Conservation (phyloP, 2,329 filamentous ascomycete genomes). For the Claviceps sp. region DNA sequence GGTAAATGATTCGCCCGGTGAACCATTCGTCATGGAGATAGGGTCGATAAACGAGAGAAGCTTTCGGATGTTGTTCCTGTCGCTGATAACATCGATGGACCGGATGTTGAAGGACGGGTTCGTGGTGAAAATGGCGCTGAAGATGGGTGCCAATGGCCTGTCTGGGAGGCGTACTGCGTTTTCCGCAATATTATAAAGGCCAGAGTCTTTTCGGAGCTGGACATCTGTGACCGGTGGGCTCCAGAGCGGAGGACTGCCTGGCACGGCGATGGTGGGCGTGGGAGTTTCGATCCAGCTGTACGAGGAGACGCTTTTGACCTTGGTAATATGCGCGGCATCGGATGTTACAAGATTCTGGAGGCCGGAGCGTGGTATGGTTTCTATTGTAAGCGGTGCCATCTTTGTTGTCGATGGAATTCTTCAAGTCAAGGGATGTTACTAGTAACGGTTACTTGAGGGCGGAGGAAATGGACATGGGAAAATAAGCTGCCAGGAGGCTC, state of each 20-base stretch:
- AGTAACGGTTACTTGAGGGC: neutral
- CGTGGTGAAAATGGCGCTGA: constrained; percentile 26
- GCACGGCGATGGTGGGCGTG: constrained; percentile 29
- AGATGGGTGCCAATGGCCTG: constrained; percentile 32
- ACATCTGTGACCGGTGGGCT: constrained; percentile 13
- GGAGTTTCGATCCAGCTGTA: constrained; percentile 35
- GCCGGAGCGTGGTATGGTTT: neutral
- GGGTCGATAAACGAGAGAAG: constrained; percentile 29
- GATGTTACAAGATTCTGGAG: neutral
- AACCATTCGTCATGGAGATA: neutral
- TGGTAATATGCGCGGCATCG: constrained; percentile 16
- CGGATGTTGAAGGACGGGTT: constrained; percentile 26
- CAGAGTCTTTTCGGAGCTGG: constrained; percentile 23
- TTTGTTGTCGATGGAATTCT: neutral
- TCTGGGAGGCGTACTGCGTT: constrained; percentile 31
- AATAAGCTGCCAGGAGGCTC: neutral
- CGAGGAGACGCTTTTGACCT: constrained; percentile 28
- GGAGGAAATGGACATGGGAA: neutral
- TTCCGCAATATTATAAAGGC: constrained; percentile 28
- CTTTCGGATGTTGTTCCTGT: constrained; percentile 35
- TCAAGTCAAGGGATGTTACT: neutral
- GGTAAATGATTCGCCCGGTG: constrained; percentile 20
- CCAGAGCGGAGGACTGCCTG: constrained; percentile 25
- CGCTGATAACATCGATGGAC: constrained; percentile 27
- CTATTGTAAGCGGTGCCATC: neutral